Evolutionary conservation across 768 basidiomycete genomes (phyloP), one percentile per base, ranked within the genome.

Genomic region (Termitomyces sp.): DNA sequence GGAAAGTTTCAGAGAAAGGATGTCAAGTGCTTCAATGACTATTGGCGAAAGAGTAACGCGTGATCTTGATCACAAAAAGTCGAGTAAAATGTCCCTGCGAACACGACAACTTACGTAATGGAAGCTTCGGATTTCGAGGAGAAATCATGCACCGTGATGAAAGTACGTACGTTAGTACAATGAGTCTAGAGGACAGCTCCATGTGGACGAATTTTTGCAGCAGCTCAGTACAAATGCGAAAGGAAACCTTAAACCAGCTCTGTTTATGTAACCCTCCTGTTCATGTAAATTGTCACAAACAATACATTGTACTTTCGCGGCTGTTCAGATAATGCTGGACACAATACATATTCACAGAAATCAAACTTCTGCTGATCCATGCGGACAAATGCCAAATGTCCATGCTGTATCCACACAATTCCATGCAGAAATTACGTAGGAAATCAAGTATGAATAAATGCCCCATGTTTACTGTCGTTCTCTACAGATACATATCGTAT

Each of bases 401-500:
- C 16, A 2, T 32, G 32, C 14, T 48, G 32, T 50, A 5, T 13
- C 38, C 38, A 23, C 14, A 36, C 50, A 52, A 35, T 18, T n/a
- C 9, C 33, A 20, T 0, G 33, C 35, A 18, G 33, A 23, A 23
- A 51, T 4, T 35, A 36, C 20, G 32, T 33, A 50, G n/a, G 10
- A 20, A 6, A 36, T 47, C 26, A 16, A 28, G 14, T 47, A 47
- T 5, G 13, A 16, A 47, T 50, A 38, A 12, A 30, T 12, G 4
- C 26, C 52, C 53, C 13, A 14, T 20, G 40, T 41, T n/a, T 41
- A 41, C 2, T n/a, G 6, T 7, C 5, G 6, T 66, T 63, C 47
- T 60, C 58, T 64, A 58, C 55, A 33, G 38, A 62, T 62, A 63
- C 58, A 59, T 65, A 26, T 46, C n/a, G 53, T 35, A 59, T 46